phyloP scores from a whole-genome alignment of 2,329 filamentous ascomycete genomes.

The Claviceps maximensis region DNA sequence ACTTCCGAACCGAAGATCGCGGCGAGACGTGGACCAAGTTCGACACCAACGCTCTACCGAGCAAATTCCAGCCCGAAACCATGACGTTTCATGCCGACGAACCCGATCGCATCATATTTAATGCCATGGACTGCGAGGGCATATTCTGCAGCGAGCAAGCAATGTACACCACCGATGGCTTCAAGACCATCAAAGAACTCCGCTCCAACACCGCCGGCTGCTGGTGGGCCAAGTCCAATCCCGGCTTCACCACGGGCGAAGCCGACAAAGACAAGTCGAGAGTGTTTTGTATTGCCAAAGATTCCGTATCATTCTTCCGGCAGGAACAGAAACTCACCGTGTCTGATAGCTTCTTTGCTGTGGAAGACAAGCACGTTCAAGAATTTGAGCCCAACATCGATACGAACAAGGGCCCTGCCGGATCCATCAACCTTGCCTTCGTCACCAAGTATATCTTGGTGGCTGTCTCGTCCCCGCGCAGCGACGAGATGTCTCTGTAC shows the following conservation, averaged over 20 bases:
- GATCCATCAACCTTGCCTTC: constrained; percentile 67
- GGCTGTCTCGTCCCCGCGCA: constrained; percentile 65
- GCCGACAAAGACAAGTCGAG: constrained; percentile 53
- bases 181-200: constrained; percentile 55
- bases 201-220: constrained; percentile 61
- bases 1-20: constrained; percentile 74
- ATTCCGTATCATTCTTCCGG: constrained; percentile 55
- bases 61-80: constrained; percentile 33
- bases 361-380: constrained; percentile 32
- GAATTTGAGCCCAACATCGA: constrained; percentile 69
- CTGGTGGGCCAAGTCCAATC: constrained; percentile 72
- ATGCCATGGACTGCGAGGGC: constrained; percentile 55
- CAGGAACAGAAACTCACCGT: constrained; percentile 67
- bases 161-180: constrained; percentile 75
- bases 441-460: constrained; percentile 82
- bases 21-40: constrained; percentile 75
- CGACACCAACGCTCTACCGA: constrained; percentile 44
- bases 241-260: constrained; percentile 57
- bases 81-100: constrained; percentile 76
- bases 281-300: constrained; percentile 67
- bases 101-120: constrained; percentile 74
- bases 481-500: constrained; percentile 83
- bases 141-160: constrained; percentile 50
- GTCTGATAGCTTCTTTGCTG: constrained; percentile 71
- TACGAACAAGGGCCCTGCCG: constrained; percentile 58